Conservation (phyloP, 805 yeast genomes). For the Starmerella floris region DNA sequence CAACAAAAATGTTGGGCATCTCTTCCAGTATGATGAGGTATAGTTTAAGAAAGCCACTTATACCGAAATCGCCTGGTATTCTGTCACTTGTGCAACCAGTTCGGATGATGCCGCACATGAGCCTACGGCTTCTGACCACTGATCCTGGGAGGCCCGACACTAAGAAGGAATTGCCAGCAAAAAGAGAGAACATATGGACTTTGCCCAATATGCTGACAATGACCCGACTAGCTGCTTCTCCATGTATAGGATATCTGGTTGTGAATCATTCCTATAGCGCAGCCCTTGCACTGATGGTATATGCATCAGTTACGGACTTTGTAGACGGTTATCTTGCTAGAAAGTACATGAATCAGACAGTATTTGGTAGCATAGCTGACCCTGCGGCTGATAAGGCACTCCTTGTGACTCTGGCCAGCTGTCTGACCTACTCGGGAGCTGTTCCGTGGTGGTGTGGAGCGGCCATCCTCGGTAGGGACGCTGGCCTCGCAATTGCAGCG, state of each 20-base stretch:
- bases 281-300: constrained; percentile 63
- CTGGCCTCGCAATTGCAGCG: constrained; percentile 57
- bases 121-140: no score
- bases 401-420: constrained; percentile 73
- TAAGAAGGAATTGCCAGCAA: constrained; percentile 1
- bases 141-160: no score
- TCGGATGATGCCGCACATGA: no score
- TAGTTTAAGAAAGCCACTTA: no score
- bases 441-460: constrained; percentile 51
- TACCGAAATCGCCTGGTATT: no score
- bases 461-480: constrained; percentile 74
- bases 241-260: constrained; percentile 69
- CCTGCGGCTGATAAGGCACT: constrained; percentile 90
- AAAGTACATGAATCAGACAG: constrained; percentile 56
- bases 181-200: constrained; percentile 51
- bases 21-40: no score
- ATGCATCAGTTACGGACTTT: constrained; percentile 82
- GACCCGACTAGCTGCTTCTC: constrained; percentile 69
- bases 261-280: constrained; percentile 45
- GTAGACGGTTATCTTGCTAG: constrained; percentile 89
- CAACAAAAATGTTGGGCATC: no score
- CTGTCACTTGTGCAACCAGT: no score
- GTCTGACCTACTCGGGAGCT: constrained; percentile 51
- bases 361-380: constrained; percentile 80
- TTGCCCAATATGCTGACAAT: constrained; percentile 77